These are phyloP conservation scores for Diospyros lotus DNA, from an alignment of 148 eudicot genomes.

Conservation along the genomic window DNA sequence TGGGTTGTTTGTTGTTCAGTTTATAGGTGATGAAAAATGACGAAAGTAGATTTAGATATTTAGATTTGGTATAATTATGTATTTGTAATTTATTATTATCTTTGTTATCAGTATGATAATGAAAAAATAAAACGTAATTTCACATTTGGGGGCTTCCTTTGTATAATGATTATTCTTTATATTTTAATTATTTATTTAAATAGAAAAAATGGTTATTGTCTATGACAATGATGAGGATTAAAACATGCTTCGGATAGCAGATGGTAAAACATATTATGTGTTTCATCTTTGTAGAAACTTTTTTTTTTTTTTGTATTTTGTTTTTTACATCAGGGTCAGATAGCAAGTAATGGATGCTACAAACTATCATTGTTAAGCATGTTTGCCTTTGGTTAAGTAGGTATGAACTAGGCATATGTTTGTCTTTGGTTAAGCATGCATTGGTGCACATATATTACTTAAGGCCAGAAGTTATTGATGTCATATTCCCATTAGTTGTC, in stretches of 20 bases:
- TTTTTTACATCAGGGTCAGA: not conserved
- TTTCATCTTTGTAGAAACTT: not conserved
- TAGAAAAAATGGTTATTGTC: slow-evolving; percentile 73
- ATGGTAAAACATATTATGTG: slow-evolving; percentile 4
- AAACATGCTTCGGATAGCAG: slow-evolving; percentile 9
- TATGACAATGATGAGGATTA: slow-evolving; percentile 85
- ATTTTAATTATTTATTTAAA: no score
- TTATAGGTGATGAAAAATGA: no score
- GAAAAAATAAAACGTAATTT: no score
- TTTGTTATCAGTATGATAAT: no score
- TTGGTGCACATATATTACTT: not conserved
- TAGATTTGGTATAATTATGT: no score
- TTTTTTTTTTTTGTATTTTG: no score
- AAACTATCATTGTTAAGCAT: not conserved
- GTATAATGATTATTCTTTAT: no score
- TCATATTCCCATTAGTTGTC: not conserved
- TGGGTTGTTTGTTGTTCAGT: no score
- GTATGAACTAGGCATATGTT: not conserved
- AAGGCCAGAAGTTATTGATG: not conserved
- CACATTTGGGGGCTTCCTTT: no score
- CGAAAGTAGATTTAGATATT: no score
- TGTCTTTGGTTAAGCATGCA: not conserved
- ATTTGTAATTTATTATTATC: no score
- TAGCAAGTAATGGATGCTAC: not conserved
- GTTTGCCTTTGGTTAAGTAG: not conserved